Conservation (phyloP, 2,329 filamentous ascomycete species). For the Ceratocystis colombiana region DNA sequence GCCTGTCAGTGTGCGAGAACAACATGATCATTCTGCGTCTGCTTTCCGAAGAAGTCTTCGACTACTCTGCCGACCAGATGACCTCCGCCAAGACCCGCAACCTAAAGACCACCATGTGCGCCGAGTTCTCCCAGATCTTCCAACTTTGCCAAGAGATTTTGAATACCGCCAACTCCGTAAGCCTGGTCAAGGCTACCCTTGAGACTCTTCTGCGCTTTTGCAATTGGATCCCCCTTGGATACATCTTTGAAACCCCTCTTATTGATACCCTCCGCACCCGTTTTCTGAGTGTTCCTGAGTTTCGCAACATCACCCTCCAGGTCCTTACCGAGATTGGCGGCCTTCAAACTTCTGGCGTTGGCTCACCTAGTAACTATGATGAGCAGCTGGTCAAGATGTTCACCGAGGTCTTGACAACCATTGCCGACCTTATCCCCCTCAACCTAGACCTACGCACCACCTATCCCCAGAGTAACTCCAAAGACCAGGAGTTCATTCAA, state of each 20-base stretch:
- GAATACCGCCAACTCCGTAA: slow-evolving; percentile 76
- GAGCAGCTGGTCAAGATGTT: slow-evolving; percentile 98
- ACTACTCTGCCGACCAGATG: slow-evolving; percentile 98
- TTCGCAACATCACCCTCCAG: slow-evolving; percentile 92
- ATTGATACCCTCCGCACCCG: slow-evolving; percentile 89
- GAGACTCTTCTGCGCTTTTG: slow-evolving; percentile 93
- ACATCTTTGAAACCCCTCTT: slow-evolving; percentile 95
- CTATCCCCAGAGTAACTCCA: slow-evolving; percentile 81
- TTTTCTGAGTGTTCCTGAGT: slow-evolving; percentile 87
- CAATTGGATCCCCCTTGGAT: slow-evolving; percentile 97
- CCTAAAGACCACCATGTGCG: slow-evolving; percentile 96
- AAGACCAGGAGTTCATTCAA: slow-evolving; percentile 95
- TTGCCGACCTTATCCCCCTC: slow-evolving; percentile 86
- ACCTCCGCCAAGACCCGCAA: slow-evolving; percentile 96
- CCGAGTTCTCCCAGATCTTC: slow-evolving; percentile 97
- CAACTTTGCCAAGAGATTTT: slow-evolving; percentile 94
- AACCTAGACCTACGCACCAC: slow-evolving; percentile 82
- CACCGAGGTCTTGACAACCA: slow-evolving; percentile 85
- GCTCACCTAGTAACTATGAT: slow-evolving; percentile 64
- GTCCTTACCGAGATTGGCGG: slow-evolving; percentile 95
- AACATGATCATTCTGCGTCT: slow-evolving; percentile 97
- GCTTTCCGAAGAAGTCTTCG: slow-evolving; percentile 95
- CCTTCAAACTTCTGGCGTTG: slow-evolving; percentile 67
- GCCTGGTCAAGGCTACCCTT: slow-evolving; percentile 87
- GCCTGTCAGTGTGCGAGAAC: slow-evolving; percentile 96